Evolutionary conservation across 352 stramenopile species (phyloP).

Genomic region (Globisporangium solare): DNA sequence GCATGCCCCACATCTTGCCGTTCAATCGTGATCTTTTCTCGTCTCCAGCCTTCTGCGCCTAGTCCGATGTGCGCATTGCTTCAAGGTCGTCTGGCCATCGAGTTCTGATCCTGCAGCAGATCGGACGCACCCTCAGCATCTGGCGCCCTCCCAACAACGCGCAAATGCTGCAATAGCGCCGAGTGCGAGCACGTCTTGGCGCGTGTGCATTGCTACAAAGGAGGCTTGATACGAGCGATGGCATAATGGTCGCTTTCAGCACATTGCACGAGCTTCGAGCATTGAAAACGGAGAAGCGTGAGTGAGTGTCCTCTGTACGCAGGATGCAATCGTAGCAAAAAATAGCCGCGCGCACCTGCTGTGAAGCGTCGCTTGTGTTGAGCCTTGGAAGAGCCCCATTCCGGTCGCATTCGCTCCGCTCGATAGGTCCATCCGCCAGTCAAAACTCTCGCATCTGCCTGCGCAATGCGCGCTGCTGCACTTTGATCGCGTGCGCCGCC

Average conservation of each 20-base stretch:
- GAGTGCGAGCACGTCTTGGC: no score
- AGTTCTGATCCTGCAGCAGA: neutral
- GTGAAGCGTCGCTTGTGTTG: slow-evolving; percentile 3
- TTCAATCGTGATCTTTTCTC: neutral
- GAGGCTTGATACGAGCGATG: no score
- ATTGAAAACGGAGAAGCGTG: no score
- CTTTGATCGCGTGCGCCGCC: neutral
- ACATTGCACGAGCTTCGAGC: no score
- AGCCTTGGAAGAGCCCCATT: neutral
- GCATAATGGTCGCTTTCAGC: no score
- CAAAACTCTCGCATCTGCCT: neutral
- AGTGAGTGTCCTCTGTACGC: no score
- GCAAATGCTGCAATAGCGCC: no score
- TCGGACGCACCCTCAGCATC: no score
- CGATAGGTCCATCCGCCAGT: neutral
- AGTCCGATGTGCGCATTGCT: neutral
- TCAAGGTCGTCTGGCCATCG: neutral
- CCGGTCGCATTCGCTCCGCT: neutral
- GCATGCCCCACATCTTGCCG: neutral
- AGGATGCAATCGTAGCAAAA: no score
- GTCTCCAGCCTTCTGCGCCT: neutral
- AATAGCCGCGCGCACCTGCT: neutral
- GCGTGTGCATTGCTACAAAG: no score
- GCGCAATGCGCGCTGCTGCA: neutral
- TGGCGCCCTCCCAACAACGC: no score